Percentiles rank a stretch among this genome's conserved stretches.
Evolutionary conservation across 2,329 filamentous ascomycete species (phyloP).

Genomic region (Clarireedia paspali): DNA sequence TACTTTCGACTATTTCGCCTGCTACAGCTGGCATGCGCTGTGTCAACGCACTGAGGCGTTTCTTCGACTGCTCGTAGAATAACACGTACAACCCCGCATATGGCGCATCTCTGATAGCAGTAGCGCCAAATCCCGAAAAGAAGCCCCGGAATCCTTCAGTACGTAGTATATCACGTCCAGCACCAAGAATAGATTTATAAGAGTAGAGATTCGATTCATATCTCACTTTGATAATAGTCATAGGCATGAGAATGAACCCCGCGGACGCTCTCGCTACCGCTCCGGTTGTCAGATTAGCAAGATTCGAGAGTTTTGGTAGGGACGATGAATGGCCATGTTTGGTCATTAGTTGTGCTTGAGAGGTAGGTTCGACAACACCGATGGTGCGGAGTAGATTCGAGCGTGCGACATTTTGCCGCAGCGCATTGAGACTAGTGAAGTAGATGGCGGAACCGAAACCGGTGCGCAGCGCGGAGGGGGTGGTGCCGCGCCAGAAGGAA

Average conservation of each 20-base stretch:
- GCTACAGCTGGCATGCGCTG: conserved; percentile 19
- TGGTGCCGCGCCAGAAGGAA: conserved; percentile 83
- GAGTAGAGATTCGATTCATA: conserved; percentile 85
- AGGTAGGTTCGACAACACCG: conserved; percentile 21
- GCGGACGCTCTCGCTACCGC: conserved; percentile 78
- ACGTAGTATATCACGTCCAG: conserved; percentile 64
- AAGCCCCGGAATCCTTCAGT: conserved; percentile 74
- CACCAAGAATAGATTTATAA: conserved; percentile 69
- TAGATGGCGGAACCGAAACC: conserved; percentile 91
- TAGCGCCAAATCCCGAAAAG: conserved; percentile 90
- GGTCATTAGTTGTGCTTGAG: background rate
- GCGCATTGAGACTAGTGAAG: conserved; percentile 78
- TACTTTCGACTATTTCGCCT: conserved; percentile 12
- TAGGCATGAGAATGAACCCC: conserved; percentile 87
- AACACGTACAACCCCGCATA: conserved; percentile 93
- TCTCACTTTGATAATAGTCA: conserved; percentile 93
- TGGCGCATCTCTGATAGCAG: conserved; percentile 87
- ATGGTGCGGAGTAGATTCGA: conserved; percentile 33
- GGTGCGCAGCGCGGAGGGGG: conserved; percentile 87
- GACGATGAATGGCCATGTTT: conserved; percentile 49
- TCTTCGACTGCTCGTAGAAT: conserved; percentile 83
- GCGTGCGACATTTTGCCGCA: conserved; percentile 60
- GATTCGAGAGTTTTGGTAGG: conserved; percentile 74
- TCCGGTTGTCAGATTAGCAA: conserved; percentile 78
- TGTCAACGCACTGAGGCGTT: conserved; percentile 37